Percentiles rank a stretch among this genome's conserved stretches.
Evolutionary conservation across 164 flowering plant genomes (phyloP).

Genomic region (Protea cynaroides): DNA sequence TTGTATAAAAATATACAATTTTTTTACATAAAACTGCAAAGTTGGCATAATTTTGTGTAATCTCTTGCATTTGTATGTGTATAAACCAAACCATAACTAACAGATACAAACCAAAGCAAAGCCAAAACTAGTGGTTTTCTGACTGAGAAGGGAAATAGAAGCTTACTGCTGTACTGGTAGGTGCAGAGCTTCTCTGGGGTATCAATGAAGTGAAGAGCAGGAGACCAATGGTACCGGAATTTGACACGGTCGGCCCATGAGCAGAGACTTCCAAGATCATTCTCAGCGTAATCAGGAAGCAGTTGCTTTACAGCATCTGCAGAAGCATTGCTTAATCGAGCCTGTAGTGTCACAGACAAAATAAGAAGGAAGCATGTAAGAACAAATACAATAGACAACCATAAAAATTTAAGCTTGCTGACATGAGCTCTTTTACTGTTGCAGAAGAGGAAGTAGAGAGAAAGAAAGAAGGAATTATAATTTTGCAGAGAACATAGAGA

Average conservation of each 20-base stretch:
- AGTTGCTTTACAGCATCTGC: constrained; percentile 56
- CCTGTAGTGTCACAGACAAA: constrained; percentile 22
- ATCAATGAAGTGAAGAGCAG: constrained; percentile 72
- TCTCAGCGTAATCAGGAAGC: constrained; percentile 52
- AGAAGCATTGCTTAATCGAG: constrained; percentile 56
- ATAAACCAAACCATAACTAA: not conserved
- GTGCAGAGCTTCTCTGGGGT: constrained; percentile 73
- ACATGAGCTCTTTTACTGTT: too few relatives aligned
- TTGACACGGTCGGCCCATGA: constrained; percentile 79
- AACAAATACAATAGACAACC: too few relatives aligned
- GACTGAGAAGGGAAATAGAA: not conserved
- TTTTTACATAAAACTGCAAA: too few relatives aligned
- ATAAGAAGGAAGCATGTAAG: not conserved
- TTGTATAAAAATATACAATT: too few relatives aligned
- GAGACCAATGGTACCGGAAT: constrained; percentile 73
- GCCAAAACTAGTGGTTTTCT: not conserved
- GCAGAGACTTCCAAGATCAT: constrained; percentile 60
- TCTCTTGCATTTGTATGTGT: not conserved
- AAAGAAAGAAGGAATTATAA: too few relatives aligned
- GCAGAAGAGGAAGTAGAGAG: too few relatives aligned
- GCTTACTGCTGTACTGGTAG: constrained; percentile 59
- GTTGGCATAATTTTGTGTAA: too few relatives aligned
- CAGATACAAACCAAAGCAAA: not conserved
- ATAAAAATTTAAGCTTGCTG: too few relatives aligned
- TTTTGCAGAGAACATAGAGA: too few relatives aligned